Conservation (phyloP, 2,329 filamentous ascomycete species). For the Trichoderma aggressivum region DNA sequence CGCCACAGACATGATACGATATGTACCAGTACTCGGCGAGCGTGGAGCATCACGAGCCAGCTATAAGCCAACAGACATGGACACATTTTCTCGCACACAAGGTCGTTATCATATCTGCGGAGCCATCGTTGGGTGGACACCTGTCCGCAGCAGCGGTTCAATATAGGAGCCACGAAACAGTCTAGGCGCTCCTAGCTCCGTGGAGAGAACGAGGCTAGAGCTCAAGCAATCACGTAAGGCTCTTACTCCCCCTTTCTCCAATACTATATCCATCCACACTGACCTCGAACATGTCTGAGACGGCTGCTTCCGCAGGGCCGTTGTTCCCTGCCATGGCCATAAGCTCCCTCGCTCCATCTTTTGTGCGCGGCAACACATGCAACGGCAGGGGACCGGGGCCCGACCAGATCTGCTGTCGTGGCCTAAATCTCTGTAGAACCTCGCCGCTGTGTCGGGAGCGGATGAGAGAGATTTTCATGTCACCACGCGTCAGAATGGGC, state of each 20-base stretch:
- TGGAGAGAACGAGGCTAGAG: not conserved
- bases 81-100: not conserved
- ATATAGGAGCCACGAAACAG: not conserved
- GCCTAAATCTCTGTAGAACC: constrained; percentile 18
- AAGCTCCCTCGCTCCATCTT: constrained; percentile 16
- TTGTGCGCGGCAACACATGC: constrained; percentile 13
- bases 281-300: constrained; percentile 7
- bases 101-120: not conserved
- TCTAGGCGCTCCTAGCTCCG: not conserved
- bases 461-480: constrained; percentile 1
- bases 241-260: not conserved
- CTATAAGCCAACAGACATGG: not conserved
- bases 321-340: not conserved
- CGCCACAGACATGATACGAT: not conserved
- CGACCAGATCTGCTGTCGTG: constrained; percentile 20
- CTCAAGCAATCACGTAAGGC: not conserved
- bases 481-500: not conserved
- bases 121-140: not conserved
- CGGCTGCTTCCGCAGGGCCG: not conserved
- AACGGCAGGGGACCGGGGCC: constrained; percentile 11
- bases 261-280: not conserved
- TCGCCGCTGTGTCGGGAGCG: constrained; percentile 19
- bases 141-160: not conserved
- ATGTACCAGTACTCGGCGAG: not conserved
- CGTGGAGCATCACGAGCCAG: not conserved